Percentiles rank a stretch among this genome's conserved stretches.
Conservation (phyloP, 202 grass and related monocot genomes). For the Eragrostis tef region DNA sequence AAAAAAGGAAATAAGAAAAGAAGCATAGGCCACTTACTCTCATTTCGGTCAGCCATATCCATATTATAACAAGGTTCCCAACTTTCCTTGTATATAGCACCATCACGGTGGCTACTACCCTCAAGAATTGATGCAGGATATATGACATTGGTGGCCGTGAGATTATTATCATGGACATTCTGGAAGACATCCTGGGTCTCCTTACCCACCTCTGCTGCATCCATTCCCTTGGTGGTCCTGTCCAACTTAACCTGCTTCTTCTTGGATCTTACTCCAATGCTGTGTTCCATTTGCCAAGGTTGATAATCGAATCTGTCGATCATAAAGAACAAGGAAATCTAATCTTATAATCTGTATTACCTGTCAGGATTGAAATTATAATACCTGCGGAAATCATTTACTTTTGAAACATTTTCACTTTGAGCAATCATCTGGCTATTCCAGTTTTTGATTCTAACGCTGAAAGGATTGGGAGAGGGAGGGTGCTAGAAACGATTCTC, state of each 20-base stretch:
- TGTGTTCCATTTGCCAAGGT: background rate
- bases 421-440: too few relatives aligned
- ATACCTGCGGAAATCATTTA: too few relatives aligned
- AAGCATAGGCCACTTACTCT: background rate
- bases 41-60: background rate
- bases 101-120: conserved; percentile 7
- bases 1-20: background rate
- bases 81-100: background rate
- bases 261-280: background rate
- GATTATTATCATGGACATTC: background rate
- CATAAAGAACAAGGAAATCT: background rate
- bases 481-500: too few relatives aligned
- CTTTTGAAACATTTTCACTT: too few relatives aligned
- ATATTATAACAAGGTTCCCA: background rate
- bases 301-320: background rate
- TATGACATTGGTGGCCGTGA: background rate
- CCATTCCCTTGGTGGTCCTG: too few relatives aligned
- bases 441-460: too few relatives aligned
- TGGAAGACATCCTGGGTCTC: background rate
- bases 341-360: background rate
- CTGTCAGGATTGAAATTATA: background rate
- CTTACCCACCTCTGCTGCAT: too few relatives aligned
- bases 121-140: background rate
- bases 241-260: too few relatives aligned
- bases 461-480: too few relatives aligned